Evolutionary conservation across 2,329 filamentous ascomycete species (phyloP).

Genomic region (Fusarium nurragi): DNA sequence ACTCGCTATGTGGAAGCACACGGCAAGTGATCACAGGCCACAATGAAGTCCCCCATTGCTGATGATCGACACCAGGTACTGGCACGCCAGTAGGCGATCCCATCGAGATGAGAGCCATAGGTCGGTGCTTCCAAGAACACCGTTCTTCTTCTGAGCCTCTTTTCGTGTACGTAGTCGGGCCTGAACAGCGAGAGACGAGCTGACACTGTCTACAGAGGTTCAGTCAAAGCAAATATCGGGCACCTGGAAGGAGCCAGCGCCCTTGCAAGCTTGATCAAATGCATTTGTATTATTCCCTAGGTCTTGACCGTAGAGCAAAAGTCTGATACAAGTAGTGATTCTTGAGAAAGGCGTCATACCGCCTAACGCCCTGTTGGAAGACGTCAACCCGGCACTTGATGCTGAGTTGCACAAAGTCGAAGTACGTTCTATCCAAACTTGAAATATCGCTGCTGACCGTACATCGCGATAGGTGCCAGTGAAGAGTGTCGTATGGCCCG

Average conservation of each 20-base stretch:
- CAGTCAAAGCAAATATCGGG: conserved; percentile 6
- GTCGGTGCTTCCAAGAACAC: neutral
- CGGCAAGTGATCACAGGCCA: neutral
- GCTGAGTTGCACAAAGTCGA: neutral
- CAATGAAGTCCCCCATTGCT: neutral
- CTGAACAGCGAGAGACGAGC: accelerated
- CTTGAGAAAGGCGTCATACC: conserved; percentile 9
- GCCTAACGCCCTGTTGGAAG: neutral
- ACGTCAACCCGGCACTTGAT: neutral
- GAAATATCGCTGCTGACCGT: neutral
- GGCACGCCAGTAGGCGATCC: conserved; percentile 11
- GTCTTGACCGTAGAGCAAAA: accelerated
- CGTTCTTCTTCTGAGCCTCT: neutral
- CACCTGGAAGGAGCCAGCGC: conserved; percentile 11
- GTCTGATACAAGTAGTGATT: neutral
- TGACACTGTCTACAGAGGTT: neutral
- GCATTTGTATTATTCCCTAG: neutral
- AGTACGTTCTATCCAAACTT: neutral
- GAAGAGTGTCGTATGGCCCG: conserved; percentile 2
- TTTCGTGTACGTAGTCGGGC: conserved; percentile 2
- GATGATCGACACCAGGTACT: neutral
- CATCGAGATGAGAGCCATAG: conserved; percentile 8
- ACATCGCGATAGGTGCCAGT: neutral
- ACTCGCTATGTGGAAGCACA: conserved; percentile 50
- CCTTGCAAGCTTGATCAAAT: conserved; percentile 9